Base-by-base conservation (phyloP, 305 asterid genomes). In the Galium porrigens region DNA sequence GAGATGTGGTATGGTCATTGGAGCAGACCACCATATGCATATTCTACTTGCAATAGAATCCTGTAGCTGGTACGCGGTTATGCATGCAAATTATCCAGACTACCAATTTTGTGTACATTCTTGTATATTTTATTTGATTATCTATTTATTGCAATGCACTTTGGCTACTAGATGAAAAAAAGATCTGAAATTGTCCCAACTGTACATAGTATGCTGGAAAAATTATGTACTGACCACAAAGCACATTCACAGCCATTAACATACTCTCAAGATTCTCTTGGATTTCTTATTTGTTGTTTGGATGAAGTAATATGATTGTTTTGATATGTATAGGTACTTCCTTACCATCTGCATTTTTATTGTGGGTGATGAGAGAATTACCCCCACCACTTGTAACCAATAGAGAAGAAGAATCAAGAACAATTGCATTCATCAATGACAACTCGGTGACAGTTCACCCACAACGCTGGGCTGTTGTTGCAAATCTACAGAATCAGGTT, bases 361-460 rank as follows among this genome's bases (percentile, higher is more conserved):
- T 92, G 56, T 82, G 84, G 79, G 87, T 89, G 87, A 92, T 92
- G 99, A 89, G 85, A 77, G 99, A 92, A 75, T 64, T 92, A 36
- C 99, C 99, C 52, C 86, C 94, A 54, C 85, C 82, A 12, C 66
- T 67, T 25, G 68, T 79, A 68, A 71, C 69, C 30, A 76, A 68
- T 54, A 68, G 84, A 61, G 76, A 65, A 61, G 79, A 82, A 77
- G 94, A 84, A 68, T 79, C 95, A 12, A 81, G 80, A 76, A 85
- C 84, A 5, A 80, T 87, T 68, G 77, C 95, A 57, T 92, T 81
- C 65, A 79, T 92, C 30, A 82, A 75, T 58, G 98, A 92, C 2
- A 68, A 74, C 68, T 76, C 91, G 4, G 81, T 72, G 61, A 64
- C 79, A 44, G 58, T 74, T 30, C 84, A 77, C 71, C 83, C 81